Base-by-base conservation (phyloP, 2,329 filamentous ascomycete species). In the Trichophyton simii region DNA sequence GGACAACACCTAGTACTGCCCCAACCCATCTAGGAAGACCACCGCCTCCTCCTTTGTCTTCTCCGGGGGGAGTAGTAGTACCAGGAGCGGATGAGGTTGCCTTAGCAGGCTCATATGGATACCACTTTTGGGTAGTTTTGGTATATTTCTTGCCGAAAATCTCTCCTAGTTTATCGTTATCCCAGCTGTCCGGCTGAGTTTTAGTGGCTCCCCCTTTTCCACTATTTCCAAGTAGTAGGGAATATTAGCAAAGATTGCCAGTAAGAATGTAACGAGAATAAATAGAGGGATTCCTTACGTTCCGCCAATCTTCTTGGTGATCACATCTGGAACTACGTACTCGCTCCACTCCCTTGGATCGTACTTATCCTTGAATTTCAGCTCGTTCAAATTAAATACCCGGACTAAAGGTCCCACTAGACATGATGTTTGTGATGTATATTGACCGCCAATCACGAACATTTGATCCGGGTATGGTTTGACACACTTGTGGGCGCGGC, bases 1-100 rank as follows among this genome's bases (percentile, higher is more conserved):
- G 75, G 3, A 86, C 78, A 3, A 85, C 82, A 15, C 83, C 83
- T 0, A 87, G 72, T 1, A 87, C 80, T 0, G 85, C 83, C 0
- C 79, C 80, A 1, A 86, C 78, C 77, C 82, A 87, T 3, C 72
- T 72, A 0, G 84, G 82, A 2, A 82, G 77, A 22, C 77, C 72
- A 13, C 73, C 58, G 1, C 72, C 69, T 4, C 66, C 66, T 7
- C 65, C 63, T 4, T 66, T 66, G 6, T 65, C 63, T 1, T 63
- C 41, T 5, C 60, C 57, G 58, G 64, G 57, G 72, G 72, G 15
- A 36, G 62, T 2, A 69, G 61, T n/a, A 65, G 38, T 38, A 25
- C 41, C 41, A 1, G 13, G 20, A 20, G 48, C 25, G 38, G 36
- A n/a, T 3, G 54, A 46, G 9, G 42, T 63, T 20, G 18, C 58